A percentile compares a stretch with the other conserved stretches of the same genome.
Evolutionary conservation across 495 filamentous ascomycete genomes (phyloP).

Genomic region (Xylaria nigripes): DNA sequence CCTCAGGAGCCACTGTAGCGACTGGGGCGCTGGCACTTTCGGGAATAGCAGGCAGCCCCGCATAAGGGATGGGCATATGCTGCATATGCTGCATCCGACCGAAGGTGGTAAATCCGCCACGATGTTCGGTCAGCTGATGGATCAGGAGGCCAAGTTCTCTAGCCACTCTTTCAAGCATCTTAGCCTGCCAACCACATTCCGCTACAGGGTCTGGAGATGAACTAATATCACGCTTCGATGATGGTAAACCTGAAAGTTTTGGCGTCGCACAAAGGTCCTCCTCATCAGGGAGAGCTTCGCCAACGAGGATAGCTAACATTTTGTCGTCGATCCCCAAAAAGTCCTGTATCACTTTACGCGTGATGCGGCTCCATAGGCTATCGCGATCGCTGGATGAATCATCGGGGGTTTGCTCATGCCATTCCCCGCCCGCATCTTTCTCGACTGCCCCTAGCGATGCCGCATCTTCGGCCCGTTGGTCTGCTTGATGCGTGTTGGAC

Average conservation of each 20-base stretch:
- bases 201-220: constrained; percentile 24
- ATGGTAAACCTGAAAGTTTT: constrained; percentile 22
- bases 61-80: constrained; percentile 45
- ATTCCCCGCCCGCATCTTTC: constrained; percentile 26
- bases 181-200: constrained; percentile 61
- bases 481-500: constrained; percentile 8
- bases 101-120: constrained; percentile 75
- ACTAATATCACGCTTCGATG: constrained; percentile 10
- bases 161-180: constrained; percentile 73
- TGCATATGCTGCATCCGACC: constrained; percentile 43
- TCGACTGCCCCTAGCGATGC: constrained; percentile 23
- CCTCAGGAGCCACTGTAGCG: constrained; percentile 12
- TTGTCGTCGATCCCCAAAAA: constrained; percentile 86
- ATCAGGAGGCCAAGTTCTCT: constrained; percentile 78
- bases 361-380: constrained; percentile 72
- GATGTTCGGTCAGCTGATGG: constrained; percentile 70
- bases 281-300: constrained; percentile 63
- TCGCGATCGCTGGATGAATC: constrained; percentile 38
- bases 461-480: constrained; percentile 17
- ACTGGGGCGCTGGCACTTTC: constrained; percentile 32
- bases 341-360: constrained; percentile 77
- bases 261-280: constrained; percentile 38
- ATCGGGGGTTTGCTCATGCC: constrained; percentile 34
- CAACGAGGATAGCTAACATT: constrained; percentile 76
- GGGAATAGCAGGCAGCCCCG: constrained; percentile 47